Percentiles rank a stretch among this genome's conserved stretches.
phyloP scores from a whole-genome alignment of 73 alveolate genomes.

The Symbiodinium pilosum region DNA sequence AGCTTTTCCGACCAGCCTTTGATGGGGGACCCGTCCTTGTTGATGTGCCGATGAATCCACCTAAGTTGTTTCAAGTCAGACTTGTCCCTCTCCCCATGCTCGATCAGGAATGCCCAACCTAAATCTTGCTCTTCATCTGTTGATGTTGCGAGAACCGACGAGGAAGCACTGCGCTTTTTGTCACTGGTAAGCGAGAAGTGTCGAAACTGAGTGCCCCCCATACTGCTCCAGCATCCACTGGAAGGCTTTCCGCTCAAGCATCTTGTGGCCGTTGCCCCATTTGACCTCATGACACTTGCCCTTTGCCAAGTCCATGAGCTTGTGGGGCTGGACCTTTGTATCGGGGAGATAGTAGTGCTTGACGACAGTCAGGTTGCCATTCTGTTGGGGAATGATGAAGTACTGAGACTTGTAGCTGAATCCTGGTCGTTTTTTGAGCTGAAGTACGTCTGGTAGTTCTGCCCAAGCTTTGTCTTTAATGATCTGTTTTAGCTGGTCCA shows the following conservation, averaged over 20 bases:
- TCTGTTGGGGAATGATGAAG: background rate
- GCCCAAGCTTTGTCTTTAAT: background rate
- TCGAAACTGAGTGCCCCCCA: conserved; percentile 29
- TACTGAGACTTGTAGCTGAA: background rate
- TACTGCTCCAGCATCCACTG: conserved; percentile 50
- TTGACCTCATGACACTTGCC: conserved; percentile 35
- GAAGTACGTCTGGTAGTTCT: background rate
- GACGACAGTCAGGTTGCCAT: background rate
- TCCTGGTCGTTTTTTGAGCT: background rate
- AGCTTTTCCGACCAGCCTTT: conserved; percentile 22
- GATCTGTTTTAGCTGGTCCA: background rate
- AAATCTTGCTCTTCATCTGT: background rate
- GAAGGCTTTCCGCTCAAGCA: conserved; percentile 23
- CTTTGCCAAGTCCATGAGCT: background rate
- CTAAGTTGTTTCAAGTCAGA: background rate
- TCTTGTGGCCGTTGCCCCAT: conserved; percentile 25
- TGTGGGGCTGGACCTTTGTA: background rate
- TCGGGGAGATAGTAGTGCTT: conserved; percentile 2
- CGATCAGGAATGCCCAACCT: conserved; percentile 21
- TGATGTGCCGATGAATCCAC: conserved; percentile 31
- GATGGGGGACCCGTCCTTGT: background rate
- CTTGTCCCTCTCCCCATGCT: conserved; percentile 6
- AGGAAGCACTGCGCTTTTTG: background rate
- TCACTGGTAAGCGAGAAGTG: background rate
- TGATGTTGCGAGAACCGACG: background rate